Conservation (phyloP, 2,329 filamentous ascomycete species). For the Pestalotiopsis sp. region DNA sequence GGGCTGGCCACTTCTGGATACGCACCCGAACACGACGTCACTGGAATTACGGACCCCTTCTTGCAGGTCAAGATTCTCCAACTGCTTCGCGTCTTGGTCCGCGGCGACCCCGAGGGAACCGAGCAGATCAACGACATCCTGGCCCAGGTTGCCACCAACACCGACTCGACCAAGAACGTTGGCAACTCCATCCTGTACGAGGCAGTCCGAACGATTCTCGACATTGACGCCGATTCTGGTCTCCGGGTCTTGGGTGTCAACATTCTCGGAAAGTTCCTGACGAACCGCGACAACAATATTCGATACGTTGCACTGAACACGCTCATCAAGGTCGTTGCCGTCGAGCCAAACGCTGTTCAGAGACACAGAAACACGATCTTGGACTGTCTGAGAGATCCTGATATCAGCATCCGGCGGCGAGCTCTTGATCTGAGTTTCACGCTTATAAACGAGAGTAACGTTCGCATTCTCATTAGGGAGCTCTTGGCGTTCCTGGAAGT, state of each 20-base stretch:
- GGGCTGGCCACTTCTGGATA: conserved; percentile 93
- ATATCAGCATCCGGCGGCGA: conserved; percentile 94
- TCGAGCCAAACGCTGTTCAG: conserved; percentile 97
- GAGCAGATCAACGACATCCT: conserved; percentile 99
- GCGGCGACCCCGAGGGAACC: conserved; percentile 84
- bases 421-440: conserved; percentile 98
- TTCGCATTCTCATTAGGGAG: conserved; percentile 90
- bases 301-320: conserved; percentile 98
- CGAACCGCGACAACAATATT: conserved; percentile 99
- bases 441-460: conserved; percentile 94
- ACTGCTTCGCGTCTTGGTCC: conserved; percentile 80
- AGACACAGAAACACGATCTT: conserved; percentile 96
- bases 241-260: conserved; percentile 94
- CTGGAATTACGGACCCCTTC: conserved; percentile 96
- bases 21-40: conserved; percentile 96
- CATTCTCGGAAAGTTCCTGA: conserved; percentile 95
- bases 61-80: conserved; percentile 94
- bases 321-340: conserved; percentile 94
- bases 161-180: conserved; percentile 96
- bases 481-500: conserved; percentile 94
- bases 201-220: conserved; percentile 92
- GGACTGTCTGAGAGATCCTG: conserved; percentile 92
- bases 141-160: conserved; percentile 96
- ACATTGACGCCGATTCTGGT: conserved; percentile 97
- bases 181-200: conserved; percentile 98